Percentiles rank a stretch among this genome's conserved stretches.
Conservation (phyloP, 108 stramenopile species). For the Cyclotella sp. region DNA sequence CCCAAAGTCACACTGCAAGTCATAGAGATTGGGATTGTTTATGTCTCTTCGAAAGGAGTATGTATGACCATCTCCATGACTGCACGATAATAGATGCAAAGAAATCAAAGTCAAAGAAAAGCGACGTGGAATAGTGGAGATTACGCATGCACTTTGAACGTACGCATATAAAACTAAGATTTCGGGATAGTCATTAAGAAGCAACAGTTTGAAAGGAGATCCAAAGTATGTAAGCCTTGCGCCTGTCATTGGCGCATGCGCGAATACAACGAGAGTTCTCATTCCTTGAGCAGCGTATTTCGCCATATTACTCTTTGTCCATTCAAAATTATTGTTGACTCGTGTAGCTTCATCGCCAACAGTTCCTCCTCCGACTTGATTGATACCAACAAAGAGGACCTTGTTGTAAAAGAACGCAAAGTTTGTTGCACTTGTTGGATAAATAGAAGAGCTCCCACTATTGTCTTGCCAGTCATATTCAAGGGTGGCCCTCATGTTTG, state of each 20-base stretch:
- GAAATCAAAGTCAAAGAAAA: not conserved
- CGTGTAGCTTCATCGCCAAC: conserved; percentile 20
- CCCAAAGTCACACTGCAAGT: not conserved
- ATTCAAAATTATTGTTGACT: conserved; percentile 7
- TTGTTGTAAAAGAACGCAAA: conserved; percentile 18
- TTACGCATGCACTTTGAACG: not conserved
- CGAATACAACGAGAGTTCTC: conserved; percentile 19
- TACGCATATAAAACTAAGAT: conserved; percentile 8
- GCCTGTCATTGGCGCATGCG: conserved; percentile 11
- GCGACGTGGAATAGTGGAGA: not conserved
- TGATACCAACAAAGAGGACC: conserved; percentile 13
- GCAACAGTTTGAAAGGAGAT: not conserved
- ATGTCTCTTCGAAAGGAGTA: not conserved
- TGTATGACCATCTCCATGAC: conserved; percentile 24
- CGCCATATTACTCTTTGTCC: conserved; percentile 21
- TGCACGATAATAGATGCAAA: not conserved
- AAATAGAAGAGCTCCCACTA: not conserved
- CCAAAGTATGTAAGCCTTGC: conserved; percentile 2
- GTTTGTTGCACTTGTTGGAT: conserved; percentile 21
- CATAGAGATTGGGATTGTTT: conserved; percentile 2
- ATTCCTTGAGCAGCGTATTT: conserved; percentile 12
- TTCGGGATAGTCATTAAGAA: not conserved
- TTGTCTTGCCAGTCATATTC: conserved; percentile 23
- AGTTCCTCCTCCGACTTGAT: conserved; percentile 20
- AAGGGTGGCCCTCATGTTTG: not conserved